Percentiles rank a stretch among this genome's conserved stretches.
Evolutionary conservation across 176 grass and related monocot genomes (phyloP).

Genomic region (Oryza nivara): DNA sequence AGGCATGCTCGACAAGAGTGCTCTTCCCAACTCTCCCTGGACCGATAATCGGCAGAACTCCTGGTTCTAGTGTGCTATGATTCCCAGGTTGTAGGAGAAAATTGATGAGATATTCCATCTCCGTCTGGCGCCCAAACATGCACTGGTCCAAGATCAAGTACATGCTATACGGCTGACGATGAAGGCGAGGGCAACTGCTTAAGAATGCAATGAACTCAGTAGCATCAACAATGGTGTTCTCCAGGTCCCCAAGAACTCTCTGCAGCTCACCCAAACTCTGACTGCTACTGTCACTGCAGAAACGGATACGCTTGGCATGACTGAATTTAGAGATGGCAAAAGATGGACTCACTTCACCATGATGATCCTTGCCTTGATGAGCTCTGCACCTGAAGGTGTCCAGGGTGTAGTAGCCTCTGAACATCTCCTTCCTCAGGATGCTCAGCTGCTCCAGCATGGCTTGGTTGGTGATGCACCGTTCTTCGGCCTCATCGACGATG

Average conservation of each 20-base stretch:
- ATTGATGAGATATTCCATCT: background rate
- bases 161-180: background rate
- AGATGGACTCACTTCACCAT: background rate
- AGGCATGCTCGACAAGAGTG: constrained; percentile 34
- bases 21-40: constrained; percentile 27
- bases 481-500: background rate
- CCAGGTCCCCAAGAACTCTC: background rate
- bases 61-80: no score
- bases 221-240: background rate
- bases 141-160: constrained; percentile 9
- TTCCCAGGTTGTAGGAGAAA: background rate
- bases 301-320: background rate
- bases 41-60: background rate
- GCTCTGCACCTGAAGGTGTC: background rate
- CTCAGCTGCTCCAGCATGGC: background rate
- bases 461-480: background rate
- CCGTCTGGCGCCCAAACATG: constrained; percentile 18
- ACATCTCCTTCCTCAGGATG: background rate
- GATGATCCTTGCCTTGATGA: background rate
- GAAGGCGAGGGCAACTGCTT: background rate
- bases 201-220: background rate
- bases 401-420: background rate
- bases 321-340: background rate
- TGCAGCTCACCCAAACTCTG: background rate
- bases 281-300: background rate